Base-by-base conservation (phyloP, 1,284 basidiomycete species). In the Rugosomyces carneus region DNA sequence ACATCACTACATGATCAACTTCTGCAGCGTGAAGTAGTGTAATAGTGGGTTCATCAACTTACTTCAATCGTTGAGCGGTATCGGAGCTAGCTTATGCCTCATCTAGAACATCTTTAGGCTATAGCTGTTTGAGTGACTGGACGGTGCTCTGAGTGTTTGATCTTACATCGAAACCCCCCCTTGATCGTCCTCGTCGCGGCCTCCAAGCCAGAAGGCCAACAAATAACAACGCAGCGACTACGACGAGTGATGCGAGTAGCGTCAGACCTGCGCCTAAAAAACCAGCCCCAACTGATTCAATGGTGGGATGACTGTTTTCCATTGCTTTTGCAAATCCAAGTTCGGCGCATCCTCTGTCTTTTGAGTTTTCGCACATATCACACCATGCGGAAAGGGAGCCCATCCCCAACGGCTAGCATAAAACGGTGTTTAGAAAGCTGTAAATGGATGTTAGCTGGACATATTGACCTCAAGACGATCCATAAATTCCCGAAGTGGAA, bases 231-330 rank as follows among this genome's bases (percentile, higher is more conserved):
- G 67, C 55, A 6, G 54, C 67, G 11, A 79, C 55, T 47, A 68
- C 64, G 11, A 66, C 52, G 19, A 70, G 53, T 29, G 67, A 59
- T 9, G 79, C 68, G 6, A 65, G 72, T 21, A 78, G 55, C 21
- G 75, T 74, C 50, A 84, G 55, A 5, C 78, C 77, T 1, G 82
- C 82, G 20, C 82, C 82, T 8, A 84, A 61, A 63, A 82, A 80
- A 0, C 81, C 81, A 23, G 81, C 80, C 11, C 77, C 81, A 8
- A 81, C 71, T 0, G 70, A 73, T 51, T 68, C 72, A 53, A 81
- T 73, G 31, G 51, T 62, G 27, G 72, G 66, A 41, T 67, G 63
- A 48, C 56, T 47, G 5, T 50, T 41, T 18, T 61, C 60, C 15
- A 55, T 58, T 2, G 54, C 65, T 47, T 5, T 66, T 51, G 70